phyloP scores from a whole-genome alignment of 805 yeast genomes.

The Yarrowia yakushimensis region DNA sequence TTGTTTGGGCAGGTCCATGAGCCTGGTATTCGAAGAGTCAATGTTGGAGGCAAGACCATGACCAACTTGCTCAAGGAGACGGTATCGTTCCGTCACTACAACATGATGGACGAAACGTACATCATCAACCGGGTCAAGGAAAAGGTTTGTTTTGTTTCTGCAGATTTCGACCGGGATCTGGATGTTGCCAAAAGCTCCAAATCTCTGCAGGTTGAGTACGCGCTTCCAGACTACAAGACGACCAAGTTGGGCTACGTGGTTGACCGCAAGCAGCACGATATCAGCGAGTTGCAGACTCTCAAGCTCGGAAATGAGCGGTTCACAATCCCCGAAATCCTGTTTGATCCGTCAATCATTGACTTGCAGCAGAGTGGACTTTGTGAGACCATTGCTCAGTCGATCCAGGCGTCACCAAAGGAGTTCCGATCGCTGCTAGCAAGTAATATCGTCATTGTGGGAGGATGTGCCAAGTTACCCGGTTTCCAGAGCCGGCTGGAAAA shows the following conservation, averaged over 20 bases:
- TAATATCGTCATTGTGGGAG: conserved; percentile 80
- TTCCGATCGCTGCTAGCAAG: conserved; percentile 67
- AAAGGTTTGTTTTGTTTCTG: conserved; percentile 63
- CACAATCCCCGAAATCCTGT: conserved; percentile 78
- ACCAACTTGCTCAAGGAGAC: conserved; percentile 81
- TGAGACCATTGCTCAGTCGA: conserved; percentile 62
- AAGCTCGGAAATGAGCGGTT: conserved; percentile 79
- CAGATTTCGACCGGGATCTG: conserved; percentile 51
- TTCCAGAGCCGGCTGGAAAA: conserved; percentile 53
- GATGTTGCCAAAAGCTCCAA: conserved; percentile 38
- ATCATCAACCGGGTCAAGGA: conserved; percentile 85
- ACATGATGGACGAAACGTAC: conserved; percentile 86
- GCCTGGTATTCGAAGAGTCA: conserved; percentile 72
- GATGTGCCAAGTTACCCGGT: conserved; percentile 68
- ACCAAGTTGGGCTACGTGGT: conserved; percentile 69
- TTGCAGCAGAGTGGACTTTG: conserved; percentile 76
- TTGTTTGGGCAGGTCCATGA: conserved; percentile 72
- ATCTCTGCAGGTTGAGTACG: conserved; percentile 57
- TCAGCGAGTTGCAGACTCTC: conserved; percentile 51
- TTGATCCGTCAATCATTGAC: conserved; percentile 79
- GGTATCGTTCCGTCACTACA: conserved; percentile 86
- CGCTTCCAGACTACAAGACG: conserved; percentile 82
- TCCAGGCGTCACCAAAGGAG: conserved; percentile 68
- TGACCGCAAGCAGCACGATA: conserved; percentile 31
- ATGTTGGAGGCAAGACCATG: conserved; percentile 81